A percentile compares a stretch with the other conserved stretches of the same genome.
phyloP scores from a whole-genome alignment of 805 yeast genomes.

The Yamadazyma takamatsuzukensis region DNA sequence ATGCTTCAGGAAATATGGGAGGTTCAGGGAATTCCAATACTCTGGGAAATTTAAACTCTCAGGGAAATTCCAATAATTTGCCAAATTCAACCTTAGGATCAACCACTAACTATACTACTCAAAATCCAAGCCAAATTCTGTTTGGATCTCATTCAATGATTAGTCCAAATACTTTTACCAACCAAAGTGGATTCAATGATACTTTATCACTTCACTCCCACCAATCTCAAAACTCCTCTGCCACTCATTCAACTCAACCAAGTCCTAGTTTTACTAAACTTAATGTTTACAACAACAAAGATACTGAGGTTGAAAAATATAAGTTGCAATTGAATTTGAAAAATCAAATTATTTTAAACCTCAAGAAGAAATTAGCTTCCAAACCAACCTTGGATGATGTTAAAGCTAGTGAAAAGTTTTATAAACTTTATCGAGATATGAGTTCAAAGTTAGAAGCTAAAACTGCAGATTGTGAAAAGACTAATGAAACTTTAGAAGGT shows the following conservation, averaged over 20 bases:
- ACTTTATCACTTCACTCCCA: slow-evolving; percentile 1
- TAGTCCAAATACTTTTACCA: too few relatives aligned
- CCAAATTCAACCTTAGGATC: too few relatives aligned
- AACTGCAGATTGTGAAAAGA: slow-evolving; percentile 51
- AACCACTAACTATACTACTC: too few relatives aligned
- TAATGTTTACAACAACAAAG: slow-evolving; percentile 1
- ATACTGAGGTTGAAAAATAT: slow-evolving; percentile 29
- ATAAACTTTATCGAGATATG: slow-evolving; percentile 47
- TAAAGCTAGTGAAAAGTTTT: slow-evolving; percentile 16
- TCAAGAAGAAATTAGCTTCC: slow-evolving; percentile 29
- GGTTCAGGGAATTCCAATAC: too few relatives aligned
- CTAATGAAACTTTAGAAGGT: slow-evolving; percentile 62
- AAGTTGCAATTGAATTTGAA: slow-evolving; percentile 53
- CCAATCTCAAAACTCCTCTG: not conserved
- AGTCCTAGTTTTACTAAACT: too few relatives aligned
- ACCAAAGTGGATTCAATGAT: too few relatives aligned
- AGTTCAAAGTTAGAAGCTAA: slow-evolving; percentile 45
- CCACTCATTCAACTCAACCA: too few relatives aligned
- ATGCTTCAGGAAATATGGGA: too few relatives aligned
- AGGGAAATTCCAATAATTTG: too few relatives aligned
- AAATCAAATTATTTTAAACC: slow-evolving; percentile 39
- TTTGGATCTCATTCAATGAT: too few relatives aligned
- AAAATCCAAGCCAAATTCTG: too few relatives aligned
- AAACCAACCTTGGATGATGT: slow-evolving; percentile 11
- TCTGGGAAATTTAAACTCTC: too few relatives aligned